phyloP scores from a whole-genome alignment of 2,329 filamentous ascomycete genomes.

The Lachnellula suecica region DNA sequence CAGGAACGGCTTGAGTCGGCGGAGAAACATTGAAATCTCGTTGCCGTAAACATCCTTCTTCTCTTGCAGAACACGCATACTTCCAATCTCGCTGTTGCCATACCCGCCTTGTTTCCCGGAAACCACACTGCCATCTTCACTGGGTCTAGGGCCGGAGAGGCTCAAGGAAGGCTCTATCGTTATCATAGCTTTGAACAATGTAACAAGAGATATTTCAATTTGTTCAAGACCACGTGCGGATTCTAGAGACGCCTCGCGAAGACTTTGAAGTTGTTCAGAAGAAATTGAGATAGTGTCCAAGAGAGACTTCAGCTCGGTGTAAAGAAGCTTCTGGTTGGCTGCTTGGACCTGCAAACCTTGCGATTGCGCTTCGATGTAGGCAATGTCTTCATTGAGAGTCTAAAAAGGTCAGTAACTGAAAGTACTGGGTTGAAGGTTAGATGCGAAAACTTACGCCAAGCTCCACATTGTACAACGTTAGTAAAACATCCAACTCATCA shows the following conservation, averaged over 20 bases:
- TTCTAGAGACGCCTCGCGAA: conserved; percentile 73
- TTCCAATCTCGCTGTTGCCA: conserved; percentile 56
- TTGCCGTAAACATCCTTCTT: conserved; percentile 87
- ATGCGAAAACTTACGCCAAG: conserved; percentile 66
- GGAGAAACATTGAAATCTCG: conserved; percentile 75
- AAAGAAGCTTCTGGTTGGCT: conserved; percentile 88
- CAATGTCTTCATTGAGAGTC: conserved; percentile 93
- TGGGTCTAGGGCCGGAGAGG: conserved; percentile 37
- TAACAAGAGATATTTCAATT: conserved; percentile 75
- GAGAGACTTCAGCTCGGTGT: conserved; percentile 85
- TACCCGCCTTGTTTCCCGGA: conserved; percentile 41
- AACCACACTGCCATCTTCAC: conserved; percentile 34
- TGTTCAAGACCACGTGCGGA: conserved; percentile 69
- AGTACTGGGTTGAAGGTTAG: conserved; percentile 10
- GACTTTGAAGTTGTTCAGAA: conserved; percentile 67
- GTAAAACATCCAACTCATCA: conserved; percentile 89
- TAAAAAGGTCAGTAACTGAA: conserved; percentile 38
- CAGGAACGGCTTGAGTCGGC: conserved; percentile 79
- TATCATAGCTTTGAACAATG: conserved; percentile 86
- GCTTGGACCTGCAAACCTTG: conserved; percentile 97
- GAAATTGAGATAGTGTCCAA: conserved; percentile 90
- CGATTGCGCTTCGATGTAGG: conserved; percentile 95
- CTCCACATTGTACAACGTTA: conserved; percentile 94
- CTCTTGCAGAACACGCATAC: conserved; percentile 92
- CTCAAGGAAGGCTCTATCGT: conserved; percentile 86